Percentiles rank a stretch among this genome's conserved stretches.
These are phyloP conservation scores for Cystobasidiaceae sp. DNA, from an alignment of 1,284 basidiomycete genomes.

Conservation along the genomic window DNA sequence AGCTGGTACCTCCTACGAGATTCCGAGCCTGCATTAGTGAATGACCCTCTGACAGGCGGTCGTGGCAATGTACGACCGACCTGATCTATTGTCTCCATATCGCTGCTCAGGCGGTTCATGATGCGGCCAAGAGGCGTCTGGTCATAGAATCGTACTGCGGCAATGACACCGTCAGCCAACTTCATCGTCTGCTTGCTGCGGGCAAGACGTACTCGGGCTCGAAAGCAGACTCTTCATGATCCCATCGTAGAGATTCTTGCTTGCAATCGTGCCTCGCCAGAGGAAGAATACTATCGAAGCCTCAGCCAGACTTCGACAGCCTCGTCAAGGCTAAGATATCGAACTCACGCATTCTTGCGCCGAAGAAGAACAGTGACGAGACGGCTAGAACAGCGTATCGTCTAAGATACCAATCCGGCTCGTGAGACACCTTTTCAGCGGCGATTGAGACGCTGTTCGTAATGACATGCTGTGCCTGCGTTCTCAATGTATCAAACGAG, in stretches of 20 bases:
- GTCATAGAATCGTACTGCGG: constrained; percentile 40
- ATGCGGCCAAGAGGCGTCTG: constrained; percentile 50
- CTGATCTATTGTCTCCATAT: constrained; percentile 52
- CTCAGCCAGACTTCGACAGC: neutral
- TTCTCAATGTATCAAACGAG: constrained; percentile 32
- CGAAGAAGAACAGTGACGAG: constrained; percentile 30
- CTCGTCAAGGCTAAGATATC: neutral
- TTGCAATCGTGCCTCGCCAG: constrained; percentile 35
- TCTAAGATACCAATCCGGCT: constrained; percentile 36
- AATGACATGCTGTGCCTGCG: neutral
- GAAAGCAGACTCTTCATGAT: constrained; percentile 36
- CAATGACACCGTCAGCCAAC: neutral
- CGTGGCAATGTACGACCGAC: constrained; percentile 57
- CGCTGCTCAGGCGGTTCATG: constrained; percentile 50
- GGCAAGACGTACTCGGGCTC: constrained; percentile 31
- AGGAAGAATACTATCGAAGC: neutral
- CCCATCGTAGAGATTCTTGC: constrained; percentile 29
- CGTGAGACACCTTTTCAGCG: neutral
- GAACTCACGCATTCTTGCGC: constrained; percentile 12
- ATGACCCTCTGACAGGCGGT: constrained; percentile 59
- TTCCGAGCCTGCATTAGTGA: neutral
- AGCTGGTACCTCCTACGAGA: constrained; percentile 7
- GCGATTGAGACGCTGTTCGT: too few relatives aligned
- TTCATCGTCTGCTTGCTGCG: neutral
- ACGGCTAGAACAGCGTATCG: constrained; percentile 34